A percentile compares a stretch with the other conserved stretches of the same genome.
phyloP scores from a whole-genome alignment of 2,329 filamentous ascomycete species.

The Colletotrichum musae region DNA sequence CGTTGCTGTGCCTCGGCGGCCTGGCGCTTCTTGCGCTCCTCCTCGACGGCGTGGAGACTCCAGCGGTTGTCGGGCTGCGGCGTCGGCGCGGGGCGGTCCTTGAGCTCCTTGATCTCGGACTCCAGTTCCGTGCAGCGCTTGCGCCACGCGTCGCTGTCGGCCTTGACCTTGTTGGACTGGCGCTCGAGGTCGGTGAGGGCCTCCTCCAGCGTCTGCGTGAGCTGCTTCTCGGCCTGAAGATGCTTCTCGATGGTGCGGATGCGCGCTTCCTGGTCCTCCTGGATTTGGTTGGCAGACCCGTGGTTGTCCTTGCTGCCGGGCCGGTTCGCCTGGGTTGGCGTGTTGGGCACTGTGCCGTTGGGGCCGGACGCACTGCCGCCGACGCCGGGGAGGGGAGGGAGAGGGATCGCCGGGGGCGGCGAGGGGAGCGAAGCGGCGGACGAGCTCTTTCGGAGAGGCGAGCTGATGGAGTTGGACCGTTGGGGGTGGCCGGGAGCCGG shows the following conservation, averaged over 20 bases:
- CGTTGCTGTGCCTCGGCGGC: constrained; percentile 91
- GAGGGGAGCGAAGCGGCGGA: constrained; percentile 90
- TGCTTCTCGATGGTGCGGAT: constrained; percentile 98
- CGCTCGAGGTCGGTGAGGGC: constrained; percentile 94
- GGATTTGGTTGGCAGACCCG: constrained; percentile 79
- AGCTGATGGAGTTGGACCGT: constrained; percentile 72
- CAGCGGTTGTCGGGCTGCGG: constrained; percentile 70
- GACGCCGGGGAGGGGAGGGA: constrained; percentile 85
- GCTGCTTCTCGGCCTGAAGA: constrained; percentile 93
- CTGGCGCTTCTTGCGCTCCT: constrained; percentile 92
- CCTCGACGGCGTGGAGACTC: constrained; percentile 92
- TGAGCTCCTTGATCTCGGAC: constrained; percentile 76
- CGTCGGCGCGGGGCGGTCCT: constrained; percentile 62
- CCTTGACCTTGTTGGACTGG: constrained; percentile 91
- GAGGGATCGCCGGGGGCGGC: constrained; percentile 94
- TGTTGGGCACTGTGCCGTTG: constrained; percentile 61
- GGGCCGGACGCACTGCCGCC: constrained; percentile 58
- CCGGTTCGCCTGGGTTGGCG: constrained; percentile 69
- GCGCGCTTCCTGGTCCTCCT: constrained; percentile 95
- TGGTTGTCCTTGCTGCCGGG: constrained; percentile 84
- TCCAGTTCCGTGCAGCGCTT: constrained; percentile 87
- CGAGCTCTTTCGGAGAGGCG: constrained; percentile 86
- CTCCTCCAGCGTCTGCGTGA: constrained; percentile 95
- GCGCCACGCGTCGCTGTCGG: constrained; percentile 91
- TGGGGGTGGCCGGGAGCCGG: constrained; percentile 58